These are phyloP conservation scores for Aspergillus fijiensis DNA, from an alignment of 2,329 filamentous ascomycete species.

Conservation along the genomic window DNA sequence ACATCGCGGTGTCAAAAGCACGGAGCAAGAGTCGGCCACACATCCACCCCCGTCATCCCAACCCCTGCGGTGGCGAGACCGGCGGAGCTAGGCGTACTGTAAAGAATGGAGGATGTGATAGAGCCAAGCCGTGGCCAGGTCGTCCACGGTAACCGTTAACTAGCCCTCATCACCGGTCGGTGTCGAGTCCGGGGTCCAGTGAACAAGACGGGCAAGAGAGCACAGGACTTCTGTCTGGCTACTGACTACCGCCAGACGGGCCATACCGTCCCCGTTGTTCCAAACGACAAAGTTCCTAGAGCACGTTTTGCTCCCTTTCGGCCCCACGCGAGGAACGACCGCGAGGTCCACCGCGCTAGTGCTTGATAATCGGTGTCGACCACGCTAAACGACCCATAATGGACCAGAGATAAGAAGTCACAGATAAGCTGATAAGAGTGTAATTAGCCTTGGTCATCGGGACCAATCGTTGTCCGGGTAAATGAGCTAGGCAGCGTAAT, in stretches of 20 bases:
- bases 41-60: constrained; percentile 3
- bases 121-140: constrained; percentile 17
- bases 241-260: not conserved
- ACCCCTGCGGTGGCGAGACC: constrained; percentile 13
- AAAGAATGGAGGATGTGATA: not conserved
- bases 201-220: constrained; percentile 7
- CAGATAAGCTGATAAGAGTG: constrained; percentile 28
- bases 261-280: not conserved
- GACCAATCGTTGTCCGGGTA: constrained; percentile 10
- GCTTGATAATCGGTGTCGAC: constrained; percentile 14
- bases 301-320: constrained; percentile 5
- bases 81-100: not conserved
- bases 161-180: not conserved
- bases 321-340: constrained; percentile 19
- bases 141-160: constrained; percentile 10
- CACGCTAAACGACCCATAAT: constrained; percentile 9
- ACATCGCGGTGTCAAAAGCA: constrained; percentile 5
- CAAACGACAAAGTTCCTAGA: not conserved
- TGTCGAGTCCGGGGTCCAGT: not conserved
- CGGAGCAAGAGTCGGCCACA: constrained; percentile 9
- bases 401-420: constrained; percentile 20
- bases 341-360: constrained; percentile 20
- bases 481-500: constrained; percentile 1
- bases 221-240: constrained; percentile 3
- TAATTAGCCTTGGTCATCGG: constrained; percentile 33